Base-by-base conservation (phyloP, 2,329 filamentous ascomycete genomes). In the Colletotrichum spinosum region DNA sequence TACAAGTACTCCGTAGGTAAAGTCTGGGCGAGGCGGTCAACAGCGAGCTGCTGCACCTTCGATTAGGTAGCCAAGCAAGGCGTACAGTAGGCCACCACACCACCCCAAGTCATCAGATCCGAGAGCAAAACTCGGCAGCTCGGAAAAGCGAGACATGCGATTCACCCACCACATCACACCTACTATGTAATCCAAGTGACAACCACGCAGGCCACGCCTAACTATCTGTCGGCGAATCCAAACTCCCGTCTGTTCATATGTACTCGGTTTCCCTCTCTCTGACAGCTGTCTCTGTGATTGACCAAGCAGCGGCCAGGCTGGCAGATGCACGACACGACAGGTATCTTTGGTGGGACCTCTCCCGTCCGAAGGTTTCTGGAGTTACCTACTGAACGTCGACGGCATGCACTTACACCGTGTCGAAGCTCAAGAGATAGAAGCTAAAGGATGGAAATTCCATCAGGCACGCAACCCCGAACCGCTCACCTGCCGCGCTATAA, bases 61-160 rank as follows among this genome's bases (percentile, higher is more conserved):
- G 25, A 25, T 25, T 25, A n/a, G n/a, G n/a, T n/a, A 25, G 17
- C 17, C 17, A 17, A 17, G 17, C 17, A 17, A 17, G 17, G 17
- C 17, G 17, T 17, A 17, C 17, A 17, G 17, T 17, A 17, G 17
- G 17, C 25, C 25, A 25, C 25, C 25, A 25, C 17, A 17, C 17
- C 17, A 17, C 17, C 25, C 25, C 25, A 11, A 41, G 6, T 61
- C 41, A 54, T 66, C 58, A 63, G 48, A 57, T 63, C 52, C 63
- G 58, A 63, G 42, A 53, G 45, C 52, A 53, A 42, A 51, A 41
- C 58, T 63, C 58, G 58, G 63, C 52, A 46, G 35, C 57, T 66
- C 58, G 63, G 63, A 66, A 63, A 49, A 55, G 42, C 52, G 62
- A 65, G 48, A 63, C 39, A 45, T 39, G 53, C 52, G 38, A 57